Percentiles rank a stretch among this genome's conserved stretches.
Conservation (phyloP, 2,329 filamentous ascomycete species). For the Arthrobotrys musiformis region DNA sequence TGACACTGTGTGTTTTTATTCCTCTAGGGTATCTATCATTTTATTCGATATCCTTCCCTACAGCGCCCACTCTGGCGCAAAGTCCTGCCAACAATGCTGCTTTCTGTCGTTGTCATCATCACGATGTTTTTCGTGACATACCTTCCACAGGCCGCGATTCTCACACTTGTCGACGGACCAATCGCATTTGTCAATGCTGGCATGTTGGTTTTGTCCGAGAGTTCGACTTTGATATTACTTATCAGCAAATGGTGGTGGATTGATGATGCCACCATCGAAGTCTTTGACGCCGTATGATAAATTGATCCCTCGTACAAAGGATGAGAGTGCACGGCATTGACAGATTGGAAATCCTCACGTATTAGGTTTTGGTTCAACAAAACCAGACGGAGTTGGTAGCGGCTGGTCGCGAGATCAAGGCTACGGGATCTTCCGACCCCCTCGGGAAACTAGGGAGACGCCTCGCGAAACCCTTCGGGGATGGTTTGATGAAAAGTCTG, state of each 20-base stretch:
- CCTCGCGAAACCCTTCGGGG: conserved; percentile 68
- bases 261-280: conserved; percentile 33
- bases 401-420: conserved; percentile 77
- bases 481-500: conserved; percentile 70
- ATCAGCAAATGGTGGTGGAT: conserved; percentile 59
- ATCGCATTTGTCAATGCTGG: conserved; percentile 78
- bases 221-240: conserved; percentile 63
- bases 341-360: conserved; percentile 59
- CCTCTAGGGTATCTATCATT: conserved; percentile 72
- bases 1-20: too few relatives aligned
- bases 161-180: conserved; percentile 86
- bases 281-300: conserved; percentile 60
- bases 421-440: conserved; percentile 62
- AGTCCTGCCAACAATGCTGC: conserved; percentile 68
- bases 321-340: background rate
- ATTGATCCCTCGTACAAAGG: conserved; percentile 58
- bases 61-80: conserved; percentile 71
- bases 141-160: conserved; percentile 79
- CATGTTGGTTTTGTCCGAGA: conserved; percentile 68
- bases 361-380: conserved; percentile 70
- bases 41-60: conserved; percentile 69
- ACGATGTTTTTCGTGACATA: conserved; percentile 85
- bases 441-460: conserved; percentile 70
- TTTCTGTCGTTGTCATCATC: conserved; percentile 77
- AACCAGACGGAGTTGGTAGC: conserved; percentile 73